A percentile compares a stretch with the other conserved stretches of the same genome.
Evolutionary conservation across 1,284 basidiomycete species (phyloP).

Genomic region (Cystobasidium slooffiae): DNA sequence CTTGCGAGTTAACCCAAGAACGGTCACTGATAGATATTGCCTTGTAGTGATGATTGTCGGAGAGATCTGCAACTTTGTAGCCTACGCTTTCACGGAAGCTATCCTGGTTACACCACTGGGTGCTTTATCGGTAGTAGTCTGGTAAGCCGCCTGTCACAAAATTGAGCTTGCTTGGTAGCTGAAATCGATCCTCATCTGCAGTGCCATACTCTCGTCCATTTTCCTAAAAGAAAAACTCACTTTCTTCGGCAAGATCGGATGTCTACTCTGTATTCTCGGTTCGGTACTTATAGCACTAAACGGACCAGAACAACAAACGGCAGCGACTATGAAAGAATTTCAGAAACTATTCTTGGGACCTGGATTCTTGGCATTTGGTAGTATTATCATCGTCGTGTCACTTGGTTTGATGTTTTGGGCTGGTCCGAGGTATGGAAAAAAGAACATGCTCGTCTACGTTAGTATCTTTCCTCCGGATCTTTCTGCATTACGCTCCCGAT

Average conservation of each 20-base stretch:
- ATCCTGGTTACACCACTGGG: conserved; percentile 82
- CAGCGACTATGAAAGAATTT: conserved; percentile 79
- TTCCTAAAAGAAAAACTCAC: conserved; percentile 90
- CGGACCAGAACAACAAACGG: conserved; percentile 77
- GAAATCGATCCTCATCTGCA: not conserved
- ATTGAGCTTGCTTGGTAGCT: not conserved
- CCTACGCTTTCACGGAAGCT: conserved; percentile 80
- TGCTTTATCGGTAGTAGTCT: conserved; percentile 93
- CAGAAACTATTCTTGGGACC: conserved; percentile 81
- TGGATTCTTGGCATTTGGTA: conserved; percentile 80
- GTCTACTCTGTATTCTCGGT: conserved; percentile 82
- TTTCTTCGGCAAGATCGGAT: conserved; percentile 80
- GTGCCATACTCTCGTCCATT: conserved; percentile 85
- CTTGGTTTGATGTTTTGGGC: conserved; percentile 76
- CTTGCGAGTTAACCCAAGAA: not conserved
- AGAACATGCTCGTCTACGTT: conserved; percentile 89
- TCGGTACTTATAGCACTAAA: conserved; percentile 79
- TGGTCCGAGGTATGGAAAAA: conserved; percentile 85
- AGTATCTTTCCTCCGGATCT: conserved; percentile 41
- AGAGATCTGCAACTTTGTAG: conserved; percentile 73
- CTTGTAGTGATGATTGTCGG: conserved; percentile 58
- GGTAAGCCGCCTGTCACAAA: conserved; percentile 53
- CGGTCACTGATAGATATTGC: not conserved
- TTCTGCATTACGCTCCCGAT: no score
- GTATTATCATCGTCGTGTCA: conserved; percentile 67